Evolutionary conservation across 306 rosid genomes (phyloP), one percentile per base, ranked within the genome.

Genomic region (Quercus parvula): DNA sequence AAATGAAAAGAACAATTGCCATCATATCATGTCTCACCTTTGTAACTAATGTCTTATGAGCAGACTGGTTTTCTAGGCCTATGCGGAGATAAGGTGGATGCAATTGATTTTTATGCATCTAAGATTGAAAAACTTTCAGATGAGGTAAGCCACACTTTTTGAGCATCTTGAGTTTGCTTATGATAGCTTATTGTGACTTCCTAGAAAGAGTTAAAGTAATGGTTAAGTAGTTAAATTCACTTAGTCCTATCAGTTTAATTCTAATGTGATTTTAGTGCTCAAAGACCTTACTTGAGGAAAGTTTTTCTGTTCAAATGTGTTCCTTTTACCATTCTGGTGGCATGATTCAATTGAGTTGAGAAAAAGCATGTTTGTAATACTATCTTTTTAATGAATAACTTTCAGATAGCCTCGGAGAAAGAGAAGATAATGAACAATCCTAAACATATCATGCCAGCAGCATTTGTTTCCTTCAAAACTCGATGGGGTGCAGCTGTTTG

Each of bases 401-500:
- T 75, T 75, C 91, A 95, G 99, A 89, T 91, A 78, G 90, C 84
- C 62, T 74, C 76, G 71, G 99, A 91, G 96, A 85, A 82, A 75
- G 91, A 89, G 0, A 91, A 75, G 81, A 84, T 93, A 10, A 79
- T 56, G 56, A 84, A 83, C 66, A 83, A 83, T 77, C 69, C 97
- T 6, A 95, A 89, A 78, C 90, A 79, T 55, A 77, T 88, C 81
- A 85, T 91, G 93, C 96, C 98, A 77, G 97, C 94, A 12, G 94
- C 99, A 22, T 95, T 95, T 84, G 99, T 95, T 79, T 95, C 99
- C 73, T 95, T 95, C 86, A 83, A 52, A 88, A 84, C 94, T 77
- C 94, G 96, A 76, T 95, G 99, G 99, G 98, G 85, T 28, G 97
- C 99, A 2, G 96, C 99, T 63, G 99, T 95, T 74, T 95, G 98